phyloP scores from a whole-genome alignment of 2,329 filamentous ascomycete genomes.

The Claviceps pusilla region DNA sequence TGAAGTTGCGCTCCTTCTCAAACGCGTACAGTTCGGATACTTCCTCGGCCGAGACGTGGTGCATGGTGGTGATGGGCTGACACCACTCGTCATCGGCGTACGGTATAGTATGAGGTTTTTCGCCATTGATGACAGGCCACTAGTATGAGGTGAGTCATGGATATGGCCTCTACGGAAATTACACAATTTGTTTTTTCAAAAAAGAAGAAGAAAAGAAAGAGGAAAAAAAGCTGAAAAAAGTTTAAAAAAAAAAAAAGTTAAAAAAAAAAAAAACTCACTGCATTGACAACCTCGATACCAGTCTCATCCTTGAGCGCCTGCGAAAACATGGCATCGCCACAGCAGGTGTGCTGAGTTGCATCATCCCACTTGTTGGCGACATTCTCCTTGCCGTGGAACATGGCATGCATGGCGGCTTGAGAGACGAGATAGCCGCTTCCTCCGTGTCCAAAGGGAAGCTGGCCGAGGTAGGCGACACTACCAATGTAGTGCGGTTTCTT shows the following conservation, averaged over 20 bases:
- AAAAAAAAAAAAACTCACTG: too few species aligned
- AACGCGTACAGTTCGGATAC: slow-evolving; percentile 36
- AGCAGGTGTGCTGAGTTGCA: slow-evolving; percentile 27
- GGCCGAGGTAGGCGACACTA: slow-evolving; percentile 27
- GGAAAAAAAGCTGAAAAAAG: too few species aligned
- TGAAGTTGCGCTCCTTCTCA: slow-evolving; percentile 26
- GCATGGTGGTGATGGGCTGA: slow-evolving; percentile 40
- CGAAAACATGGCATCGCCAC: slow-evolving; percentile 36
- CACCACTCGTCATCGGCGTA: slow-evolving; percentile 37
- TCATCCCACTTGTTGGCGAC: slow-evolving; percentile 33
- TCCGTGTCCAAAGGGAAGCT: slow-evolving; percentile 37
- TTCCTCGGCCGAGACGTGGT: slow-evolving; percentile 36
- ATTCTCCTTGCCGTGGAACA: slow-evolving; percentile 26
- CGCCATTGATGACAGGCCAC: slow-evolving; percentile 40
- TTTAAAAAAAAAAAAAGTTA: too few species aligned
- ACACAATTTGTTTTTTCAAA: not conserved
- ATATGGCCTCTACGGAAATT: not conserved
- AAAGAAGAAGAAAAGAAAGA: too few species aligned
- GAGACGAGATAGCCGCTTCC: slow-evolving; percentile 41
- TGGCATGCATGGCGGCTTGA: slow-evolving; percentile 32
- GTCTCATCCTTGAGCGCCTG: slow-evolving; percentile 29
- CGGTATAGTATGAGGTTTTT: slow-evolving; percentile 36
- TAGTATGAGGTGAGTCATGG: slow-evolving; percentile 9
- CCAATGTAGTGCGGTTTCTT: slow-evolving; percentile 33
- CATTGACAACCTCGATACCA: slow-evolving; percentile 25